Conservation (phyloP, 1,139 yeast genomes). For the Scheffersomyces lignicola region DNA sequence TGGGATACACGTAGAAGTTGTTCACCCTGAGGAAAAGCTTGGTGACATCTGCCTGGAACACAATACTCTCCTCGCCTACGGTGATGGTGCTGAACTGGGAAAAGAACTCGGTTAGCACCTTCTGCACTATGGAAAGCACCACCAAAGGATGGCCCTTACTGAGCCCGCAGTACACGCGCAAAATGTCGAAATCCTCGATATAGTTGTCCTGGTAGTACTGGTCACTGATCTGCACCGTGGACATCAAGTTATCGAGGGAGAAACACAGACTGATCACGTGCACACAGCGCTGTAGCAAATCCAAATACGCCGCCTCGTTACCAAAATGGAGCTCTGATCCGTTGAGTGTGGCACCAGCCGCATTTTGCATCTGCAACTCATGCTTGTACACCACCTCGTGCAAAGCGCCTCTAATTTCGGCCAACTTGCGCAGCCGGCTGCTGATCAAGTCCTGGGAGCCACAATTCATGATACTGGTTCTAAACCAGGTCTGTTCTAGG, state of each 20-base stretch:
- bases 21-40: constrained; percentile 14
- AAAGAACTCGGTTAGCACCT: constrained; percentile 19
- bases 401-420: constrained; percentile 11
- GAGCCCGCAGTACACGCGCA: constrained; percentile 26
- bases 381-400: constrained; percentile 14
- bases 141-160: constrained; percentile 24
- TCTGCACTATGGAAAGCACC: constrained; percentile 22
- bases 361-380: constrained; percentile 7
- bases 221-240: constrained; percentile 5
- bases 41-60: constrained; percentile 10
- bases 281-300: constrained; percentile 9
- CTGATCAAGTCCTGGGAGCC: constrained; percentile 16
- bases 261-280: constrained; percentile 10
- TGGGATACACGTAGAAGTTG: constrained; percentile 7
- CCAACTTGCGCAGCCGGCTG: constrained; percentile 13
- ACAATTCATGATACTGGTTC: constrained; percentile 23
- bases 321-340: too few species aligned
- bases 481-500: constrained; percentile 2
- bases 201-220: constrained; percentile 14
- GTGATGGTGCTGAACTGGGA: constrained; percentile 7
- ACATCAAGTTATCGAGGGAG: constrained; percentile 7
- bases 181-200: constrained; percentile 28
- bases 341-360: too few species aligned
- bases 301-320: constrained; percentile 5
- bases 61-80: constrained; percentile 5